Base-by-base conservation (phyloP, 345 rosid genomes). In the Lumnitzera littorea region DNA sequence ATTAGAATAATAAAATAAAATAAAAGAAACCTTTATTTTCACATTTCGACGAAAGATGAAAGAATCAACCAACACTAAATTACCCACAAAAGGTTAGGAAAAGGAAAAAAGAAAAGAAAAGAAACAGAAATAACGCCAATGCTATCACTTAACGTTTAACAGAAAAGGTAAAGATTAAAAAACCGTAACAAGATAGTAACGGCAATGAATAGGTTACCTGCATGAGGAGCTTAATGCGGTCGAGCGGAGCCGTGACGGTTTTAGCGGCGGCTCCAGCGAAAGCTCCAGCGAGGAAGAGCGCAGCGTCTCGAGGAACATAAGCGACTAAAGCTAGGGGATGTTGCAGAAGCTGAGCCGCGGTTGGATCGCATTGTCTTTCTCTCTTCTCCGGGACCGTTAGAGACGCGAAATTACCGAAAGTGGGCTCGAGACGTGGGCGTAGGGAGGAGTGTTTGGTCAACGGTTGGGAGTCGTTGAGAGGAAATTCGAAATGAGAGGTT, bases 201-300 rank as follows among this genome's bases (percentile, higher is more conserved):
- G 51, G 17, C 27, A 36, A 31, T 24, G 24, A 36, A 12, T 4
- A 41, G 59, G 14, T 47, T 24, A 12, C 99, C 95, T 88, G 96
- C 96, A 94, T 86, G 69, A 94, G 96, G 60, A 94, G 84, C 83
- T 94, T 94, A 58, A 90, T 64, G 48, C 95, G 99, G 79, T 94
- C 99, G 51, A 94, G 97, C 2, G 97, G 97, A 60, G 99, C 97
- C 2, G 96, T 88, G 56, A 83, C 87, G 20, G 92, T 76, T 76
- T 94, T 94, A 2, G 97, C 97, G n/a, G 91, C 92, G 56, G 95
- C 96, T 53, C 99, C 97, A 16, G 97, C 84, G 51, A 86, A 50
- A 49, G 99, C 99, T n/a, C 92, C 99, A 56, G 99, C 97, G 1
- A 76, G 67, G 69, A 94, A 94, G 62, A 86, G 80, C 17, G 96